Base-by-base conservation (phyloP, 2,329 filamentous ascomycete genomes). In the Aspergillus niger region DNA sequence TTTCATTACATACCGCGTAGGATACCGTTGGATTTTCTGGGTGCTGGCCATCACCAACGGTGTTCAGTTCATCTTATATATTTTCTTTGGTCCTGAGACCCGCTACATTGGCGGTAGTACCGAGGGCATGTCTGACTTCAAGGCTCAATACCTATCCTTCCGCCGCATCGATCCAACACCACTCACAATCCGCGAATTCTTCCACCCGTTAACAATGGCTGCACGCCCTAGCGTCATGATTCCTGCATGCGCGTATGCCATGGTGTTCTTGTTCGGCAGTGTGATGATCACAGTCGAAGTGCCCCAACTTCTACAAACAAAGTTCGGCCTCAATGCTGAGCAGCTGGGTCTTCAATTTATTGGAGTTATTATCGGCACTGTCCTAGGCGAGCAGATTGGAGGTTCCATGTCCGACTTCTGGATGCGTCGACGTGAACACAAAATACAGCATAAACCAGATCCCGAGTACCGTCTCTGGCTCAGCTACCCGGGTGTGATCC, bases 271-370 rank as follows among this genome's bases (percentile, higher is more conserved):
- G 3, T 87, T 84, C 69, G 79, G 74, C 39, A 81, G 76, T 61
- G 80, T 87, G 32, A 74, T 87, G 64, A 72, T 82, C 57, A 84
- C 83, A 0, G 82, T 88, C 36, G 85, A 88, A 67, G 83, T 88
- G 7, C 86, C 85, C 1, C 83, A 86, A 58, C 77, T 88, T 2
- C 83, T 86, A 65, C 77, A 80, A 4, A 72, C 79, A 41, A 83
- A 83, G 61, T 89, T 86, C 60, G 79, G 77, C 4, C 80, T 88
- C 73, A 84, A 85, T 69, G 70, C 83, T 0, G 80, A 87, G 70
- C 81, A 87, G 60, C 76, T 87, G 15, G 86, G 86, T 0, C 77
- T 88, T 2, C 85, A 88, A 62, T 86, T 85, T 68, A 71, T 87
- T 3, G 81, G 81, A 7, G 72, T 86, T 22, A 85, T 89, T 49